These are phyloP conservation scores for Skeletonema tropicum DNA, from an alignment of 108 stramenopile genomes.

Conservation along the genomic window DNA sequence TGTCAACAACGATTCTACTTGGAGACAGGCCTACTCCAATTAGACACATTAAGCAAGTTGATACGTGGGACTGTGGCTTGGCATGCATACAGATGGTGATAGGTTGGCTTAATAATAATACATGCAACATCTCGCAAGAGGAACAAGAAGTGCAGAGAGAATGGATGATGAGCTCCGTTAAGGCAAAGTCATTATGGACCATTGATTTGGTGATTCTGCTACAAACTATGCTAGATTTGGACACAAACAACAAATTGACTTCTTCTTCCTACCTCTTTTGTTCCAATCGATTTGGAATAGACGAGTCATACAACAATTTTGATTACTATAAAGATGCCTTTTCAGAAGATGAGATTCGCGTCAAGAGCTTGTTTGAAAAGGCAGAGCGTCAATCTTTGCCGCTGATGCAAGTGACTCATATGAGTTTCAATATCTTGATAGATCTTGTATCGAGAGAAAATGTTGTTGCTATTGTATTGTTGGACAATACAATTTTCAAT, in stretches of 20 bases:
- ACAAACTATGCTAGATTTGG: slow-evolving; percentile 31
- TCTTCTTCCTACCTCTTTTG: slow-evolving; percentile 36
- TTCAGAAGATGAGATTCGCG: slow-evolving; percentile 56
- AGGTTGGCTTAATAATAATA: slow-evolving; percentile 32
- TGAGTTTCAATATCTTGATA: slow-evolving; percentile 47
- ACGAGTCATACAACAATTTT: slow-evolving; percentile 50
- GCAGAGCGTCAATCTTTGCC: slow-evolving; percentile 30
- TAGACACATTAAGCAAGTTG: slow-evolving; percentile 46
- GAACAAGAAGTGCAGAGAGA: slow-evolving; percentile 17
- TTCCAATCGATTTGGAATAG: slow-evolving; percentile 56
- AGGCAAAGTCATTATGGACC: slow-evolving; percentile 80
- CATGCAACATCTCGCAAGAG: background rate
- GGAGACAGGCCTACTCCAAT: slow-evolving; percentile 19
- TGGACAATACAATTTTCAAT: slow-evolving; percentile 62
- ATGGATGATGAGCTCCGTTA: slow-evolving; percentile 43
- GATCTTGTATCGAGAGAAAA: slow-evolving; percentile 53
- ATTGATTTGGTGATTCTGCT: slow-evolving; percentile 71
- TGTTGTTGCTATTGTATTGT: slow-evolving; percentile 71
- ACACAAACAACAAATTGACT: slow-evolving; percentile 9
- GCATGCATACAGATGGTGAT: slow-evolving; percentile 68
- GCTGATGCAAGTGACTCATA: slow-evolving; percentile 30
- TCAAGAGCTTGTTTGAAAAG: slow-evolving; percentile 38
- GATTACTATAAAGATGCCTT: slow-evolving; percentile 71
- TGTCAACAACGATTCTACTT: background rate
- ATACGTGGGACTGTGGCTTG: slow-evolving; percentile 73